Evolutionary conservation across 164 flowering plant genomes (phyloP), one percentile per base, ranked within the genome.

Genomic region (Kingdonia uniflora): DNA sequence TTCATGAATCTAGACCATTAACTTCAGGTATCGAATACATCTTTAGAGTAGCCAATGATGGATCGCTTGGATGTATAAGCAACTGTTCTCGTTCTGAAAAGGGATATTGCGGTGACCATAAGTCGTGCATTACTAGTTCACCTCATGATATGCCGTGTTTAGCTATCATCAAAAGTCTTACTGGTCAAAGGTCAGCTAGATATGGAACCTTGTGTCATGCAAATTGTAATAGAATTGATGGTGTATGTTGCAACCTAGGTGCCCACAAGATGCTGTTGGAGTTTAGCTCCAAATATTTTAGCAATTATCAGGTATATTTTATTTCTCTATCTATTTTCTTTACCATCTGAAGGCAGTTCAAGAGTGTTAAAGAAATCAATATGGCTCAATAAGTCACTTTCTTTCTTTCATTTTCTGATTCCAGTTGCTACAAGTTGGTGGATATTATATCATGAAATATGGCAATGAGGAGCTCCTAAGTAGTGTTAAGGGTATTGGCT

Each of bases 361-460:
- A n/a, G 8, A 6, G 17, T 68, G 19, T 45, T 45, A 5, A 42
- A 1, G 46, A 19, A 14, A 5, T 41, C 17, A n/a, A n/a, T 48
- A 1, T 48, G 12, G 29, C 15, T 23, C 14, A 24, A 19, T 19
- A 22, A 11, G 15, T 7, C 22, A 45, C 12, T 45, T 37, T 37
- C 13, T 7, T 13, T 37, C 4, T 41, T 41, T 11, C 26, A 5
- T 21, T 42, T 20, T 57, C 20, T 56, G 7, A 35, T 67, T 75
- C 46, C 80, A 84, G 95, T 55, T 62, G 24, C 58, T 86, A 69
- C 79, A 60, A 54, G 78, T 82, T 67, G 90, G 90, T 38, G 53
- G 64, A 26, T 78, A 55, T 66, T 90, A 90, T 66, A 64, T 86
- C 48, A 49, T 72, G 60, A 69, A 74, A 65, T 74, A 76, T 58